A percentile compares a stretch with the other conserved stretches of the same genome.
phyloP scores from a whole-genome alignment of 768 basidiomycete species.

The Naematelia encephala region DNA sequence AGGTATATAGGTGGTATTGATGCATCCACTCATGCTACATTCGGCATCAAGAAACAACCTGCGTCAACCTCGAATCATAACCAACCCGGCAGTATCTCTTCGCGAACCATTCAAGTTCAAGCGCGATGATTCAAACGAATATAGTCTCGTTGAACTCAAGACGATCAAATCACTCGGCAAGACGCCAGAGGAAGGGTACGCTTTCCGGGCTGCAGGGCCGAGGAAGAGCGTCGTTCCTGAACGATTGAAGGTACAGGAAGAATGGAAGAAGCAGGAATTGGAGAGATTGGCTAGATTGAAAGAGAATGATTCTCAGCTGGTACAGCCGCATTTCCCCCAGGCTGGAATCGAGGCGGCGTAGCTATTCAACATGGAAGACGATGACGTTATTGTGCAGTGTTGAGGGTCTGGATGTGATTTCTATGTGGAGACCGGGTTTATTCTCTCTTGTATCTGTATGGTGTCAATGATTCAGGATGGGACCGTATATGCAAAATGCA shows the following conservation, averaged over 20 bases:
- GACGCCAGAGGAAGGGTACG: neutral
- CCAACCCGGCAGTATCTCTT: conserved; percentile 63
- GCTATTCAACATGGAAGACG: too few relatives aligned
- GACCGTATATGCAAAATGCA: too few relatives aligned
- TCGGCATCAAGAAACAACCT: conserved; percentile 63
- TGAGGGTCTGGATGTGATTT: too few relatives aligned
- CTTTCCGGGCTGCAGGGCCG: conserved; percentile 1
- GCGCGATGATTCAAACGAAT: conserved; percentile 54
- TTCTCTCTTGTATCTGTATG: too few relatives aligned
- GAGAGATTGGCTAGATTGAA: too few relatives aligned
- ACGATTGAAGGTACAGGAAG: neutral
- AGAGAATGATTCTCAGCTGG: too few relatives aligned
- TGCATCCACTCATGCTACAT: conserved; percentile 63
- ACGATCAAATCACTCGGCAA: conserved; percentile 59
- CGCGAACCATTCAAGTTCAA: conserved; percentile 60
- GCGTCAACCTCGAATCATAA: conserved; percentile 61
- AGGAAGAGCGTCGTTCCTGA: neutral
- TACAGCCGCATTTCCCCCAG: too few relatives aligned
- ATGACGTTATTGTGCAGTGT: too few relatives aligned
- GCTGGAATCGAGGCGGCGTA: too few relatives aligned
- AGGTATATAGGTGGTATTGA: neutral
- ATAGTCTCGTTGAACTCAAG: conserved; percentile 59
- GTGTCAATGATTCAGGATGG: too few relatives aligned
- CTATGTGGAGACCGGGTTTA: too few relatives aligned
- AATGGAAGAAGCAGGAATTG: neutral